Evolutionary conservation across 176 grass and related monocot genomes (phyloP), one percentile per base, ranked within the genome.

Genomic region (Chloris gayana): DNA sequence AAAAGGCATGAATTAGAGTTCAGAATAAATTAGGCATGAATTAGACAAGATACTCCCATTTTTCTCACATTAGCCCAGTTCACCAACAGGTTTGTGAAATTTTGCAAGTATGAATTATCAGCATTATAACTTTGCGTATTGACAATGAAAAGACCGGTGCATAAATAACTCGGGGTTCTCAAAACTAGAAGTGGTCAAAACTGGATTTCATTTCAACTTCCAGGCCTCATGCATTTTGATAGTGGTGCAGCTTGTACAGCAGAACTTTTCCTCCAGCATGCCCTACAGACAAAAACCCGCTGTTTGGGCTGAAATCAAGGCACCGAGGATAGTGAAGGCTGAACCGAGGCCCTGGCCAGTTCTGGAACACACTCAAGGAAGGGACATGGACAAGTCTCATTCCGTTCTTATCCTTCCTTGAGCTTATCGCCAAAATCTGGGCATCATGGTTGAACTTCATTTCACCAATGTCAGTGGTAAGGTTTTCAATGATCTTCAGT

Each of bases 231-330:
- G 87, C 87, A 63, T 87, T 92, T 62, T 88, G 81, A 67, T 95
- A 91, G 82, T 95, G 90, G 74, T 95, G 92, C 65, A 95, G 81
- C 74, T 95, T 98, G 78, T 91, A 98, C 6, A 98, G 42, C 63
- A 98, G 29, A 45, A 98, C 92, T 37, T 78, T 88, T 61, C 88
- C 92, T 26, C 77, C 95, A 7, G 85, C 83, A 6, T 94, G 89
- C 84, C 94, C 87, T 0, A 97, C 76, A 25, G 89, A 88, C 67
- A 97, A 29, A 46, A 97, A 92, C 30, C 91, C 94, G 11, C 89
- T 80, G 73, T 82, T 81, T 1, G 91, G 94, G 34, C 94, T 92
- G 85, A 94, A 94, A 84, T 97, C 94, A 64, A 94, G 65, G 79
- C 89, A 94, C 33, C 87, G 84, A 12, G 81, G 87, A 14, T 88